Percentiles rank a stretch among this genome's conserved stretches.
Evolutionary conservation across 2,329 filamentous ascomycete genomes (phyloP).

Genomic region (Pseudogymnoascus sp.): DNA sequence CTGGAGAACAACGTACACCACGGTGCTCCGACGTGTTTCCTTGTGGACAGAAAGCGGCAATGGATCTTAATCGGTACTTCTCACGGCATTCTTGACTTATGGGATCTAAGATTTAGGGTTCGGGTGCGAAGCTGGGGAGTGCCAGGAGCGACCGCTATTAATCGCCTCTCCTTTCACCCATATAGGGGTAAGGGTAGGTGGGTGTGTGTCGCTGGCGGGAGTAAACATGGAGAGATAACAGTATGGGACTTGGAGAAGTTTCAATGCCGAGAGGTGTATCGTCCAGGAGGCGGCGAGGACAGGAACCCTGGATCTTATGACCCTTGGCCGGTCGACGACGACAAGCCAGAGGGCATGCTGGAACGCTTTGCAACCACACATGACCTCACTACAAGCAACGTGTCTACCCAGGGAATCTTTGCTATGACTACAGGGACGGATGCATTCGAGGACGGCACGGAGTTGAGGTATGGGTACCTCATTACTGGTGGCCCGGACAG

Average conservation of each 20-base stretch:
- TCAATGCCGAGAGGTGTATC: slow-evolving; percentile 81
- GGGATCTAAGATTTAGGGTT: slow-evolving; percentile 93
- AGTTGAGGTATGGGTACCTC: slow-evolving; percentile 73
- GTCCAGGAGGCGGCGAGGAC: slow-evolving; percentile 50
- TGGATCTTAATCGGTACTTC: slow-evolving; percentile 90
- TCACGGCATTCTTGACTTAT: slow-evolving; percentile 85
- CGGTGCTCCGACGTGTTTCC: slow-evolving; percentile 85
- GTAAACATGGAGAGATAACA: slow-evolving; percentile 78
- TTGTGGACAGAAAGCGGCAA: slow-evolving; percentile 73
- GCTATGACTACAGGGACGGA: slow-evolving; percentile 68
- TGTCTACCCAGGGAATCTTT: slow-evolving; percentile 59
- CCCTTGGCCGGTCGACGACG: slow-evolving; percentile 83
- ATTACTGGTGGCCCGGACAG: slow-evolving; percentile 83
- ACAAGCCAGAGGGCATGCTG: slow-evolving; percentile 79
- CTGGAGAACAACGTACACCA: slow-evolving; percentile 86
- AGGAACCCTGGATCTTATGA: slow-evolving; percentile 58
- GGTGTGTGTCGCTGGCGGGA: slow-evolving; percentile 84
- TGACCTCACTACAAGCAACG: slow-evolving; percentile 48
- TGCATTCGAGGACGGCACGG: slow-evolving; percentile 58
- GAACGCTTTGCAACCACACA: slow-evolving; percentile 72
- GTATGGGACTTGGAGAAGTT: slow-evolving; percentile 94
- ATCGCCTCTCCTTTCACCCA: slow-evolving; percentile 71
- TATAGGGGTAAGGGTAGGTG: slow-evolving; percentile 70
- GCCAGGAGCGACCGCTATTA: slow-evolving; percentile 69
- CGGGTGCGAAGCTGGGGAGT: slow-evolving; percentile 83